Conservation (phyloP, 1,139 yeast genomes). For the Yamadazyma oceani region DNA sequence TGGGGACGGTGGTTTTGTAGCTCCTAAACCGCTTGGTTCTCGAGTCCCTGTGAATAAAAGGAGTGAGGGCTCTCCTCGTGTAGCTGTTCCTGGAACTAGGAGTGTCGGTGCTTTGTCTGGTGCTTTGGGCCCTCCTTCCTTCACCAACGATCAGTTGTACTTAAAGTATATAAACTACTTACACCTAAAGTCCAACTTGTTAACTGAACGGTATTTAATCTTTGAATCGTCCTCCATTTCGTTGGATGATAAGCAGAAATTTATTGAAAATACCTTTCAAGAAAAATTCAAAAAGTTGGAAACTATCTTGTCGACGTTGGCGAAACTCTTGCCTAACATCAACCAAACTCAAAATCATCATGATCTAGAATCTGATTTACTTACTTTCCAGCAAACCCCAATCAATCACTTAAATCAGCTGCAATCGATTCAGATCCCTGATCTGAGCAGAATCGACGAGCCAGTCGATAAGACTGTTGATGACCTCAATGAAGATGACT, state of each 20-base stretch:
- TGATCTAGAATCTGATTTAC: conserved; percentile 6
- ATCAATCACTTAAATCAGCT: neutral
- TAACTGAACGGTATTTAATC: conserved; percentile 26
- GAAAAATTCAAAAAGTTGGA: conserved; percentile 19
- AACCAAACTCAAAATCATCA: neutral
- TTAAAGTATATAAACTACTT: conserved; percentile 14
- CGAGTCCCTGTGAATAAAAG: too few species aligned
- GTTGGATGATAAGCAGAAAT: conserved; percentile 30
- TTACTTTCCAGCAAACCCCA: neutral
- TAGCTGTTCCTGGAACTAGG: neutral
- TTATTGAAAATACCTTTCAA: conserved; percentile 22
- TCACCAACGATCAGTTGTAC: conserved; percentile 7
- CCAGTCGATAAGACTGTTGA: neutral
- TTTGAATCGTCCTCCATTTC: conserved; percentile 40
- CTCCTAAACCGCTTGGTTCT: conserved; percentile 1
- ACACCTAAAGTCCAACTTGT: conserved; percentile 22
- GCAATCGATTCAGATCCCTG: conserved; percentile 4
- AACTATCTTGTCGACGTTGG: conserved; percentile 3
- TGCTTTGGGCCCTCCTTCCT: too few species aligned
- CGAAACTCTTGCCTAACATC: conserved; percentile 5
- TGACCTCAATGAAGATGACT: conserved; percentile 4
- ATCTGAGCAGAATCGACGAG: conserved; percentile 3
- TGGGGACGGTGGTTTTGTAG: neutral
- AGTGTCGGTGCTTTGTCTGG: too few species aligned
- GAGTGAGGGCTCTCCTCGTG: too few species aligned